Evolutionary conservation across 192 early-diverging fungal genomes (phyloP).

Genomic region (Linnemannia schmuckeri): DNA sequence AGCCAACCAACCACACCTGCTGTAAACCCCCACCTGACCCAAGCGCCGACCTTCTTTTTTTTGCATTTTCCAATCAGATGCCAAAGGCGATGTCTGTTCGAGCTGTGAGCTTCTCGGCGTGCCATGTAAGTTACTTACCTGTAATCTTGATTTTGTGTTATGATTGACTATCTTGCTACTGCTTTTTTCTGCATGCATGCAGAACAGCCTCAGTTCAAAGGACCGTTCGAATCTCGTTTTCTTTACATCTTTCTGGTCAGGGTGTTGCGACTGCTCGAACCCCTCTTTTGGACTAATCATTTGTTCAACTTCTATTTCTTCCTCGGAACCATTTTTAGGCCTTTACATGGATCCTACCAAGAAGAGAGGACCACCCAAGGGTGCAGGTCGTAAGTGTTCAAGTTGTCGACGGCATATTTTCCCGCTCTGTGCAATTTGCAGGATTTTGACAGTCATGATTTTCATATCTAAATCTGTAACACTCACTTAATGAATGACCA

Average conservation of each 20-base stretch:
- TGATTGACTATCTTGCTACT: slow-evolving; percentile 1
- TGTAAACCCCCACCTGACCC: background rate
- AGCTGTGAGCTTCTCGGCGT: slow-evolving; percentile 46
- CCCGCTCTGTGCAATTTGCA: background rate
- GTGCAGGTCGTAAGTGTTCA: slow-evolving; percentile 46
- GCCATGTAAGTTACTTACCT: slow-evolving; percentile 27
- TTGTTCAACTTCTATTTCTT: background rate
- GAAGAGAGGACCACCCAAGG: slow-evolving; percentile 86
- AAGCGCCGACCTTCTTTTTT: background rate
- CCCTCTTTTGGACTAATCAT: background rate
- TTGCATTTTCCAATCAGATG: slow-evolving; percentile 28
- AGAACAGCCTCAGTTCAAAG: background rate
- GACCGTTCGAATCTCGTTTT: background rate
- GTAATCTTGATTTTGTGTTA: background rate
- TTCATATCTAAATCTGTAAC: background rate
- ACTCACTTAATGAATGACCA: background rate
- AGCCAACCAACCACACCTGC: background rate
- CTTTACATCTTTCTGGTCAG: background rate
- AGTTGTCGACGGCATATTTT: background rate
- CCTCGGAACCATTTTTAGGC: slow-evolving; percentile 15
- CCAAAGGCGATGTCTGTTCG: slow-evolving; percentile 46
- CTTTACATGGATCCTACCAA: slow-evolving; percentile 65
- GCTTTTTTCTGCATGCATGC: slow-evolving; percentile 1
- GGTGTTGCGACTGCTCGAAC: background rate
- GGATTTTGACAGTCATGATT: background rate